phyloP scores from a whole-genome alignment of 2,329 filamentous ascomycete genomes.

The Aspergillus arachidicola region DNA sequence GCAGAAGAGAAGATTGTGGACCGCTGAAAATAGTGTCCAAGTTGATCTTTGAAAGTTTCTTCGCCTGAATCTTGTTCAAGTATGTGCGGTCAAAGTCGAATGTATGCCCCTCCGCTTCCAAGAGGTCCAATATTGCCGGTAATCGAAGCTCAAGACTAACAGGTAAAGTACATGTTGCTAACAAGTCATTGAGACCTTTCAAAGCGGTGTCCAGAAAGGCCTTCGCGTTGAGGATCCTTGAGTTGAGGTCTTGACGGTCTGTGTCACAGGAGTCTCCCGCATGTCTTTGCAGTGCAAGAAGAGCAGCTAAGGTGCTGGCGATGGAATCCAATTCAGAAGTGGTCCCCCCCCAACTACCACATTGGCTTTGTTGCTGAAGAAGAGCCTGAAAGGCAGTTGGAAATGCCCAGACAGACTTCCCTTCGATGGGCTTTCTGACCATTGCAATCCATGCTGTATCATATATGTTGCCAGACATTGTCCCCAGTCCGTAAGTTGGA shows the following conservation, averaged over 20 bases:
- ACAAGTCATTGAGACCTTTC: background rate
- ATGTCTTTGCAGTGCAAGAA: background rate
- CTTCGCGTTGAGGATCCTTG: background rate
- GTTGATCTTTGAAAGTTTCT: background rate
- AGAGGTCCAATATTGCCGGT: background rate
- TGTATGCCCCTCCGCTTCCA: background rate
- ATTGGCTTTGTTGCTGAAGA: background rate
- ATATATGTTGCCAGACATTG: background rate
- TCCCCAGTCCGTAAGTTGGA: background rate
- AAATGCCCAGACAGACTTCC: background rate
- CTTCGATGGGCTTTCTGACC: background rate
- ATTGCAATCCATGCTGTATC: background rate
- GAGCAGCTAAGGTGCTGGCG: background rate
- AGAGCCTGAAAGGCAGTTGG: background rate
- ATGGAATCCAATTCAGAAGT: background rate
- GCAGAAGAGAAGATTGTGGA: background rate
- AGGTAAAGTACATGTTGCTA: background rate
- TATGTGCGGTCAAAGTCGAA: background rate
- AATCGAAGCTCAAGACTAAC: background rate
- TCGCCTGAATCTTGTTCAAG: background rate
- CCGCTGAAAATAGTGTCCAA: background rate
- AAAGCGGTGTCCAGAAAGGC: background rate
- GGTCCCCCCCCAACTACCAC: background rate
- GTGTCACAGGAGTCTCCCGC: background rate
- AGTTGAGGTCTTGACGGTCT: background rate